Percentiles rank a stretch among this genome's conserved stretches.
These are phyloP conservation scores for Laetiporus sulphureus DNA, from an alignment of 1,284 basidiomycete species.

Conservation along the genomic window DNA sequence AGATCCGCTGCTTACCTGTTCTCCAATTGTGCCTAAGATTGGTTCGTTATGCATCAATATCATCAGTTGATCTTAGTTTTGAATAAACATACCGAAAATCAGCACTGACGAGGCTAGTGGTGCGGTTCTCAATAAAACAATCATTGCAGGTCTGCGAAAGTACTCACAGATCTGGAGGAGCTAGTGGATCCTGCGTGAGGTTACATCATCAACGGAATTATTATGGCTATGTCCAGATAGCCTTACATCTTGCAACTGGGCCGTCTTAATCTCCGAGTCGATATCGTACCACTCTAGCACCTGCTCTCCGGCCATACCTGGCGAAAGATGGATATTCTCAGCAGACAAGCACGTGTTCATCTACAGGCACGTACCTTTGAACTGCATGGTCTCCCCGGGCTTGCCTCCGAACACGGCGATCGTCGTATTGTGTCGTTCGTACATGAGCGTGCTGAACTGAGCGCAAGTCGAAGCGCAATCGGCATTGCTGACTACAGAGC, in stretches of 20 bases:
- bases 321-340: not conserved
- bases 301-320: constrained; percentile 61
- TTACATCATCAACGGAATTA: not conserved
- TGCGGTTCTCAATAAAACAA: not conserved
- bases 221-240: not conserved
- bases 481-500: constrained; percentile 38
- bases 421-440: constrained; percentile 48
- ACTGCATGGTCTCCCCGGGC: constrained; percentile 44
- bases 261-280: constrained; percentile 59
- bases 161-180: constrained; percentile 50
- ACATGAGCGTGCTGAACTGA: constrained; percentile 59
- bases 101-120: constrained; percentile 37
- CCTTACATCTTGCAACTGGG: constrained; percentile 46
- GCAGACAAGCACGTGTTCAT: not conserved
- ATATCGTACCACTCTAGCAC: constrained; percentile 59
- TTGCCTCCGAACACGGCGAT: constrained; percentile 57
- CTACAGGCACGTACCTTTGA: constrained; percentile 37
- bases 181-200: constrained; percentile 43
- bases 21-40: constrained; percentile 44
- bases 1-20: constrained; percentile 25
- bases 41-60: not conserved
- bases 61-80: not conserved
- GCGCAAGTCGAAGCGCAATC: constrained; percentile 63
- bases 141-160: not conserved
- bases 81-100: constrained; percentile 36